Evolutionary conservation across 1,284 basidiomycete genomes (phyloP).

Genomic region (Trichosporon sp.): DNA sequence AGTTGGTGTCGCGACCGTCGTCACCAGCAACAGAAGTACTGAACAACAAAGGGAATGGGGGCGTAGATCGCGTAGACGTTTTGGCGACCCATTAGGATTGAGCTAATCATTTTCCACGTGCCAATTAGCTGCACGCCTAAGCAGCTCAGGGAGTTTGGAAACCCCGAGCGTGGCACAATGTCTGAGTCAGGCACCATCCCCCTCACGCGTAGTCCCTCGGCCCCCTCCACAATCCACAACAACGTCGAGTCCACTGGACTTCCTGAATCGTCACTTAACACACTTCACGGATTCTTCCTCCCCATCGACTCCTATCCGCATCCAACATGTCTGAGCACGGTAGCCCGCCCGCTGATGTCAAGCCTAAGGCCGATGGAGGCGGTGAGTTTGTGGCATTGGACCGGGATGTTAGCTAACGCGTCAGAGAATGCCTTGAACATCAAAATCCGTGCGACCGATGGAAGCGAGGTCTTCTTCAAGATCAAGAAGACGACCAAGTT

Average conservation of each 20-base stretch:
- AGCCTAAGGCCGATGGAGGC: conserved; percentile 63
- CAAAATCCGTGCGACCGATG: conserved; percentile 75
- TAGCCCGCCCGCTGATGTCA: conserved; percentile 59
- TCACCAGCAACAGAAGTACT: neutral
- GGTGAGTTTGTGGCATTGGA: conserved; percentile 21
- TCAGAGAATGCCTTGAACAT: conserved; percentile 75
- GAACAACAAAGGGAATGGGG: neutral
- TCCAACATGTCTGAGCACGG: conserved; percentile 68
- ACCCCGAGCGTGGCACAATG: conserved; percentile 16
- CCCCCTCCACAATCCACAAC: conserved; percentile 17
- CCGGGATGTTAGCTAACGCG: conserved; percentile 13
- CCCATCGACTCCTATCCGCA: conserved; percentile 19
- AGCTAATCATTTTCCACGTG: neutral
- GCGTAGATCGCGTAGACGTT: too few species aligned
- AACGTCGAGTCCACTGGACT: neutral
- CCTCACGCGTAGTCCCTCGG: neutral
- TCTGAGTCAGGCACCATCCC: neutral
- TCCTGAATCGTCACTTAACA: conserved; percentile 10
- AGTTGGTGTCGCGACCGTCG: neutral
- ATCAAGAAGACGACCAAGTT: conserved; percentile 93
- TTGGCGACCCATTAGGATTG: neutral
- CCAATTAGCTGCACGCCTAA: neutral
- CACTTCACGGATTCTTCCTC: neutral
- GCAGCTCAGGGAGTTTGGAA: neutral
- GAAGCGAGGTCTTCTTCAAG: conserved; percentile 96